Percentiles rank a stretch among this genome's conserved stretches.
phyloP scores from a whole-genome alignment of 2,329 filamentous ascomycete genomes.

The Aspergillus jensenii region DNA sequence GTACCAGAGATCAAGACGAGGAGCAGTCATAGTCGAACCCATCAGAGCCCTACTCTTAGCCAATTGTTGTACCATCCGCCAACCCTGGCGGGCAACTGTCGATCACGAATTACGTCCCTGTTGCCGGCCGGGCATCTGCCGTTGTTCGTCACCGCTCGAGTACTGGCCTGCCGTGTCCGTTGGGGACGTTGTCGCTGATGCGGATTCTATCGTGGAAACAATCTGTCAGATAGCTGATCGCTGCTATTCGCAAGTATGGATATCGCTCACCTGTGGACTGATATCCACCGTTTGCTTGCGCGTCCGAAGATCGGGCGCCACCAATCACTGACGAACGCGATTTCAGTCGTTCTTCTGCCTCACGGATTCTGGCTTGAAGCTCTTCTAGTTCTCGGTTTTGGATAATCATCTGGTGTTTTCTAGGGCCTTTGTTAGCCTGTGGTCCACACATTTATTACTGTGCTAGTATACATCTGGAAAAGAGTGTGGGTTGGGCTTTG shows the following conservation, averaged over 20 bases:
- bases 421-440: slow-evolving; percentile 38
- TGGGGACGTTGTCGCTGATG: slow-evolving; percentile 21
- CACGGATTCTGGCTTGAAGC: slow-evolving; percentile 78
- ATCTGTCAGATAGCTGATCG: background rate
- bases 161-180: slow-evolving; percentile 23
- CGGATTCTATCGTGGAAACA: slow-evolving; percentile 10
- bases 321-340: slow-evolving; percentile 22
- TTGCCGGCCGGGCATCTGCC: slow-evolving; percentile 11
- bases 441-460: no score
- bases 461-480: background rate
- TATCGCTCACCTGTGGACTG: slow-evolving; percentile 20
- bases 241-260: background rate
- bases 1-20: slow-evolving; percentile 15
- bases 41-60: slow-evolving; percentile 16
- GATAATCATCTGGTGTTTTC: slow-evolving; percentile 74
- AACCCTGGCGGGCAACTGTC: slow-evolving; percentile 5
- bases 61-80: slow-evolving; percentile 16
- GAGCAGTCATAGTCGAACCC: slow-evolving; percentile 16
- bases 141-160: slow-evolving; percentile 27
- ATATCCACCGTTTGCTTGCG: slow-evolving; percentile 19
- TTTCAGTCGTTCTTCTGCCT: slow-evolving; percentile 78
- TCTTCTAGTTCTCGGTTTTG: slow-evolving; percentile 79
- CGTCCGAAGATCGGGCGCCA: slow-evolving; percentile 13
- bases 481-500: background rate
- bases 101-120: slow-evolving; percentile 19